Base-by-base conservation (phyloP, 1,284 basidiomycete species). In the Golubevia sp. region DNA sequence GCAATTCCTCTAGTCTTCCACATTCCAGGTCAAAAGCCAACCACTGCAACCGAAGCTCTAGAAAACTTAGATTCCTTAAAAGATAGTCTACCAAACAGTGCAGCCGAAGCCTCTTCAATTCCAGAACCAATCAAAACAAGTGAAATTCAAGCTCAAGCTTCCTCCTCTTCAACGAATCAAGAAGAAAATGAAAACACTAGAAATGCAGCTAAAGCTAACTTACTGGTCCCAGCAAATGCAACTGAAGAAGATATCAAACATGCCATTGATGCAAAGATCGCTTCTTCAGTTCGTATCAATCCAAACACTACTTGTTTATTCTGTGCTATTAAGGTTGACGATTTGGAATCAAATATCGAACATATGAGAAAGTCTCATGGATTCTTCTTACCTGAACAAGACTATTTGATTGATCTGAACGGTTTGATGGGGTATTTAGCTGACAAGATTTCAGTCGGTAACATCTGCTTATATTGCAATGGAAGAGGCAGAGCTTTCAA, bases 331-430 rank as follows among this genome's bases (percentile, higher is more conserved):
- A 87, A 88, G 8, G 73, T 79, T 54, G 44, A 86, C 0, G 86
- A 89, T 1, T 84, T 94, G 34, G 87, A 89, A 4, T 87, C 87
- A 5, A 94, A 91, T 73, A 87, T 97, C 21, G 85, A 87, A 0
- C 97, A 99, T 86, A 99, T 99, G 97, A 89, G 90, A 34, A 84
- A 85, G 51, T 85, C 85, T 0, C 97, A 99, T 85, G 94, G 94
- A 25, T 99, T 99, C 88, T 98, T 97, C 87, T 88, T 99, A 64
- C 97, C 97, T 52, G 96, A 99, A 71, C 89, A 89, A 49, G 93
- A 97, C 52, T 96, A 92, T 84, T 89, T 99, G 66, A 86, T 91
- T 71, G 93, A 99, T 84, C 84, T 92, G 27, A 71, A 88, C 0
- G 97, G 96, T 2, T 88, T 99, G 30, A 85, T 98, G 61, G 85